These are phyloP conservation scores for Boletus reticulatus DNA, from an alignment of 768 basidiomycete species.

Conservation along the genomic window DNA sequence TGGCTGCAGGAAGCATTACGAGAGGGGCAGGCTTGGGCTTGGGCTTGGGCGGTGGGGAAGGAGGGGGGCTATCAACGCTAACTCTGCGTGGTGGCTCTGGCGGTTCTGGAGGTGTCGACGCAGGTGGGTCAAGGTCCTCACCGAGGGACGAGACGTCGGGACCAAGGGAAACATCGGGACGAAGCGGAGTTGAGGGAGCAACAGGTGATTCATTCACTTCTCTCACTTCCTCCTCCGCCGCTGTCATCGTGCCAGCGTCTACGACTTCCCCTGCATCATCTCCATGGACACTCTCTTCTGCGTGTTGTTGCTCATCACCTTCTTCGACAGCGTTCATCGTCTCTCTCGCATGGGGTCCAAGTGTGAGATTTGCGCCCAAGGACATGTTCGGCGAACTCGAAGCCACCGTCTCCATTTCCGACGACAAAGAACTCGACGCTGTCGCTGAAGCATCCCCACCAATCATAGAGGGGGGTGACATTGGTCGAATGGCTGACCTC, in stretches of 20 bases:
- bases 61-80: slow-evolving; percentile 18
- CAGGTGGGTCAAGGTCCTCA: slow-evolving; percentile 10
- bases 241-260: neutral
- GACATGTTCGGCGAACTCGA: slow-evolving; percentile 17
- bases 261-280: neutral
- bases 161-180: slow-evolving; percentile 12
- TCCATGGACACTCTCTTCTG: neutral
- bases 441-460: neutral
- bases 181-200: slow-evolving; percentile 3
- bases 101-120: neutral
- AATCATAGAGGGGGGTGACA: neutral
- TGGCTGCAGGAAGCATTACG: neutral
- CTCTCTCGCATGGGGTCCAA: slow-evolving; percentile 9
- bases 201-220: neutral
- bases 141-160: slow-evolving; percentile 10
- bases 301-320: slow-evolving; percentile 7
- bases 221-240: neutral
- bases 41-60: slow-evolving; percentile 23
- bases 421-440: slow-evolving; percentile 2
- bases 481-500: slow-evolving; percentile 18
- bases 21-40: slow-evolving; percentile 18
- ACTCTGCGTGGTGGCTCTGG: slow-evolving; percentile 2
- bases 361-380: slow-evolving; percentile 19
- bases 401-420: neutral
- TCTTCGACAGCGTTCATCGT: slow-evolving; percentile 9